Conservation (phyloP, 257 asterid species). For the Solanum medicagineum region DNA sequence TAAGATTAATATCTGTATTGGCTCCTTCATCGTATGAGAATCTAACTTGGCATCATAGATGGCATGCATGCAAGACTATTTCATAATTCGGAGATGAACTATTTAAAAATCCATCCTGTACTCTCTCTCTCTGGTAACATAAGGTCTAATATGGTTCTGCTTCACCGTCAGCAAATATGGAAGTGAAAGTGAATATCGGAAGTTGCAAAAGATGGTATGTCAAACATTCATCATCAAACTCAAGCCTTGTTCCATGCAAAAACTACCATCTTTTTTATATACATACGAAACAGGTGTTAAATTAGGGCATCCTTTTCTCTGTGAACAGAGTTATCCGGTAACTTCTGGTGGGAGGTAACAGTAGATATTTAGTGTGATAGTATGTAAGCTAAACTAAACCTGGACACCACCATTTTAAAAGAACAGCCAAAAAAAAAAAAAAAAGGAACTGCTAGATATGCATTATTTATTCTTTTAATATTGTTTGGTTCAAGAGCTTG, state of each 20-base stretch:
- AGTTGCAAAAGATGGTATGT: background rate
- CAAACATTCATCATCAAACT: background rate
- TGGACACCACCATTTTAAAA: background rate
- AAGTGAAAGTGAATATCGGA: background rate
- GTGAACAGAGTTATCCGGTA: background rate
- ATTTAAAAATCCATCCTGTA: background rate
- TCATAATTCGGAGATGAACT: background rate
- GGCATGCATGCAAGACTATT: background rate
- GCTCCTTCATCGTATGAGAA: background rate
- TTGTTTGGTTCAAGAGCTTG: background rate
- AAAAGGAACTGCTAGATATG: background rate
- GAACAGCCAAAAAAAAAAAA: background rate
- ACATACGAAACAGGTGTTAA: background rate
- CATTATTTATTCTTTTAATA: background rate
- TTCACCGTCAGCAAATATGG: background rate
- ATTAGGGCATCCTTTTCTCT: background rate
- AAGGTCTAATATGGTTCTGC: background rate
- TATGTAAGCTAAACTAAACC: background rate
- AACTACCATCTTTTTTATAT: no score
- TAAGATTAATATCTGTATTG: background rate
- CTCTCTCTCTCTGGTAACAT: background rate
- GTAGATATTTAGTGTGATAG: background rate
- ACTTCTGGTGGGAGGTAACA: background rate
- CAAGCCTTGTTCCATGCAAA: background rate
- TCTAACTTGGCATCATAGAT: background rate